A percentile compares a stretch with the other conserved stretches of the same genome.
These are phyloP conservation scores for Aspergillus heteromorphus DNA, from an alignment of 495 filamentous ascomycete species.

Conservation along the genomic window DNA sequence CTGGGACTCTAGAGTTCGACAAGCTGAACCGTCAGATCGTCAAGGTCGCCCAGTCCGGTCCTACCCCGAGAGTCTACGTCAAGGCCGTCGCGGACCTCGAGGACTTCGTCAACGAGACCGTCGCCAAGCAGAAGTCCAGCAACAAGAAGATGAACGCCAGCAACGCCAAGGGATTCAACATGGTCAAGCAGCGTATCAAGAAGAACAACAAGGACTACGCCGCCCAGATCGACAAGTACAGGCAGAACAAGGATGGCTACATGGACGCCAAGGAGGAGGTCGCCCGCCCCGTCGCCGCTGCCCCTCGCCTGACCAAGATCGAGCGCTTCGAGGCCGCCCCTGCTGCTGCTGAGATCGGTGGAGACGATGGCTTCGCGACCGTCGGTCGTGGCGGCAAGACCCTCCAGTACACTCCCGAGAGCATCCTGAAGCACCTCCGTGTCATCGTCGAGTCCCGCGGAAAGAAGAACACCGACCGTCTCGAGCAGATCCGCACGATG, in stretches of 20 bases:
- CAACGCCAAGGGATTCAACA: conserved; percentile 88
- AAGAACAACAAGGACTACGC: conserved; percentile 97
- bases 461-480: conserved; percentile 96
- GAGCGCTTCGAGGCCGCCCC: conserved; percentile 40
- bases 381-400: conserved; percentile 84
- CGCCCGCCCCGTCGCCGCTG: conserved; percentile 35
- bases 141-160: conserved; percentile 98
- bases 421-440: conserved; percentile 93
- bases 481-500: conserved; percentile 94
- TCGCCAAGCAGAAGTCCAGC: conserved; percentile 89
- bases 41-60: conserved; percentile 70
- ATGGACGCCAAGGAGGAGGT: conserved; percentile 82
- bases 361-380: conserved; percentile 80
- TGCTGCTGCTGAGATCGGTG: conserved; percentile 47
- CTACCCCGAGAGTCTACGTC: conserved; percentile 83
- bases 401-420: conserved; percentile 88
- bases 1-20: conserved; percentile 70
- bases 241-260: conserved; percentile 75
- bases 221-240: conserved; percentile 79
- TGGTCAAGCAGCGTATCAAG: conserved; percentile 93
- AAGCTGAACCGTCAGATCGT: conserved; percentile 88
- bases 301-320: conserved; percentile 36
- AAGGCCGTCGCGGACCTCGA: conserved; percentile 91
- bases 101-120: conserved; percentile 89
- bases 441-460: conserved; percentile 91